Evolutionary conservation across 1,284 basidiomycete genomes (phyloP), one percentile per base, ranked within the genome.

Genomic region (Bjerkandera adusta): DNA sequence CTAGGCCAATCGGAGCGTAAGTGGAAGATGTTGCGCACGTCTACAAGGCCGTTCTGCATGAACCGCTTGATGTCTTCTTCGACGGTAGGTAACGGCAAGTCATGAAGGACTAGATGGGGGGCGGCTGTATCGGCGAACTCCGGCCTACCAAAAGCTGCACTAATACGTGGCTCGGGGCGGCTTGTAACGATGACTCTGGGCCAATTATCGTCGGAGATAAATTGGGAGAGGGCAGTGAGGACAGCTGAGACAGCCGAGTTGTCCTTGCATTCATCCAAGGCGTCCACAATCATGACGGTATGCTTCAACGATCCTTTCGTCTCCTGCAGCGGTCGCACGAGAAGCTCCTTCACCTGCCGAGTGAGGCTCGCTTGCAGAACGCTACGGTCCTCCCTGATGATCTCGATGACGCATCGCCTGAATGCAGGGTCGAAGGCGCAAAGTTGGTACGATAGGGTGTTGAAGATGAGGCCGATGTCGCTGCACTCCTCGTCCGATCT

Each of bases 191-290:
- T 26, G 26, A 63, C 54, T 24, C 47, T 49, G 25, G 27, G 20
- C 4, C 22, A 25, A 22, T 4, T 3, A 5, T 25, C 22, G 8
- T 38, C 36, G 4, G 5, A 11, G 4, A 5, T n/a, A n/a, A 25
- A n/a, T 25, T 24, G 4, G 7, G n/a, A 15, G n/a, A 59, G 46
- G 0, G 52, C 33, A 5, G 44, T 36, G 10, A 61, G 27, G 21
- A 57, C 49, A 1, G 47, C 50, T 12, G 56, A 58, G 10, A 45
- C 45, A 2, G 55, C 18, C 8, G 49, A 43, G 15, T 49, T 30
- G 36, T 62, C 57, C 10, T 49, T 42, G 47, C 62, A 62, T 48
- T 64, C 62, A 45, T 65, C 62, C 5, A 65, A 42, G 0, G 62
- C 63, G 41, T 65, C 63, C 16, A 65, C 37, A 1, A 65, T 47